A percentile compares a stretch with the other conserved stretches of the same genome.
phyloP scores from a whole-genome alignment of 768 basidiomycete species.

The Clavulina sp. region DNA sequence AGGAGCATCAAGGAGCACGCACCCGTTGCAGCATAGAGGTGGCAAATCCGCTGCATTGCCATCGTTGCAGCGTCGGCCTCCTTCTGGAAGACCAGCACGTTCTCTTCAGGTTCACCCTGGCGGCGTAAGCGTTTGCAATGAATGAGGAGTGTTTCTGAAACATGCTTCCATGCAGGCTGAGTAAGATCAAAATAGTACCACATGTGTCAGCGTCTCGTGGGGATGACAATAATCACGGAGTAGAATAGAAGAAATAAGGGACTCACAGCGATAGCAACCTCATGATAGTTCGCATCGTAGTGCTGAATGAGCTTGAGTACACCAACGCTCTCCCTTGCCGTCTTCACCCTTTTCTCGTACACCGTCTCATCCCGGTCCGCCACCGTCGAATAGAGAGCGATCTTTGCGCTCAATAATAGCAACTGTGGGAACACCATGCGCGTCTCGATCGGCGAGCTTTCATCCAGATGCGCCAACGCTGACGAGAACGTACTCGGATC shows the following conservation, averaged over 20 bases:
- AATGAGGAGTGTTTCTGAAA: not conserved
- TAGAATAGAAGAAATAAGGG: too few relatives aligned
- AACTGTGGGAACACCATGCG: not conserved
- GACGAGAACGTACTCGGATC: too few relatives aligned
- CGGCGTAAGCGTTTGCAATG: not conserved
- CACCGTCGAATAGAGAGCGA: not conserved
- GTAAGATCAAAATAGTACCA: not conserved
- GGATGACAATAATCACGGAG: too few relatives aligned
- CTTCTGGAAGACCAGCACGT: not conserved
- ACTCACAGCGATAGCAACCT: not conserved
- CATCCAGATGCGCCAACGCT: not conserved
- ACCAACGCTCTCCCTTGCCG: not conserved
- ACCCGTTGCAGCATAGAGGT: constrained; percentile 1
- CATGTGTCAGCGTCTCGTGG: not conserved
- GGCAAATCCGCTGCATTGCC: not conserved
- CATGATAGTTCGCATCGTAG: not conserved
- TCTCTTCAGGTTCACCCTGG: not conserved
- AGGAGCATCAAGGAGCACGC: too few relatives aligned
- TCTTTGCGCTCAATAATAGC: not conserved
- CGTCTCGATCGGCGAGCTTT: not conserved
- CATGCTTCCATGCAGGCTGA: not conserved
- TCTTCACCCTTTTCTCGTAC: not conserved
- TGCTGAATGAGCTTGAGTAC: not conserved
- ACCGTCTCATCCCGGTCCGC: not conserved
- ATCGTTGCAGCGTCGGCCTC: not conserved